phyloP scores from a whole-genome alignment of 331 rosid species.

The Rosa hybrid region DNA sequence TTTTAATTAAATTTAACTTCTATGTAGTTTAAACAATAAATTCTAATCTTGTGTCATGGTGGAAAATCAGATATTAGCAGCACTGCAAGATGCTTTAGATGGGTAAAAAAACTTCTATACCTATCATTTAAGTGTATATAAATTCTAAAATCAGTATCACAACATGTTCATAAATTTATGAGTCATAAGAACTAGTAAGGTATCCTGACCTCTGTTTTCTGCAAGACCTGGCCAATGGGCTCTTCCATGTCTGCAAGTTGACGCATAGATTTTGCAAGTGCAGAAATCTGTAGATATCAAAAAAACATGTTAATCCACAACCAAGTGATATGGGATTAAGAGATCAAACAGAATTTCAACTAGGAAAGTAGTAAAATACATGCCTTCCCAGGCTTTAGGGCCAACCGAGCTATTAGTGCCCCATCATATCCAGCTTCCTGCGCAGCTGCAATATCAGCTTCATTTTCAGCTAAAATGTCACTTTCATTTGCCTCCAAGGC shows the following conservation, averaged over 20 bases:
- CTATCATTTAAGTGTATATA: not conserved
- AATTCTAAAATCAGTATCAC: not conserved
- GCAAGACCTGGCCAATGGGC: slow-evolving; percentile 67
- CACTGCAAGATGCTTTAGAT: not conserved
- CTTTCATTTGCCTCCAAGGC: slow-evolving; percentile 66
- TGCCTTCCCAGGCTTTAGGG: slow-evolving; percentile 72
- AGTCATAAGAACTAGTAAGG: slow-evolving; percentile 8
- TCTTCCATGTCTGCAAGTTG: slow-evolving; percentile 77
- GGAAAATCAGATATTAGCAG: not conserved
- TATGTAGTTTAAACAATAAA: not conserved
- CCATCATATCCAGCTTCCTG: slow-evolving; percentile 61
- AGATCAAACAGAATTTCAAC: not conserved
- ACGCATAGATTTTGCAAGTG: slow-evolving; percentile 68
- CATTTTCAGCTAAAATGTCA: slow-evolving; percentile 54
- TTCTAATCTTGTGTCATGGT: not conserved
- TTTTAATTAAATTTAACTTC: not conserved
- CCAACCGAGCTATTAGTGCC: slow-evolving; percentile 64
- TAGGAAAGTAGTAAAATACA: slow-evolving; percentile 1
- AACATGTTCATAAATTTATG: not conserved
- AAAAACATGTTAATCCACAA: slow-evolving; percentile 7
- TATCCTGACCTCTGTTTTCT: slow-evolving; percentile 64
- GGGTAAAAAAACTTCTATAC: not conserved
- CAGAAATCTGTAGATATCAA: slow-evolving; percentile 46
- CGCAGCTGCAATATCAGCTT: slow-evolving; percentile 70
- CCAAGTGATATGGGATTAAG: not conserved